phyloP scores from a whole-genome alignment of 1,284 basidiomycete genomes.

The Irpex sp. region DNA sequence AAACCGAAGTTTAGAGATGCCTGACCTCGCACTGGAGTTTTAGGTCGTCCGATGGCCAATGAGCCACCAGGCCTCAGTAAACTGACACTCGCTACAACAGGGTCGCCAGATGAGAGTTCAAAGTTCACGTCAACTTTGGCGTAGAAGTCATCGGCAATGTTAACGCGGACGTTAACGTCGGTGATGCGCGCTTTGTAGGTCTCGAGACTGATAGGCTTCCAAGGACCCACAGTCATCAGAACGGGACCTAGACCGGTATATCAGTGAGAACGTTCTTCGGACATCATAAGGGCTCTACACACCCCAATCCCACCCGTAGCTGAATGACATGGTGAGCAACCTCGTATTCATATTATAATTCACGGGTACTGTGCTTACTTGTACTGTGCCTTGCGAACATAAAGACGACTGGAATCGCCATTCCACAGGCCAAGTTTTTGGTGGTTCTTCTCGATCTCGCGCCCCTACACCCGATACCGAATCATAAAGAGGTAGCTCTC shows the following conservation, averaged over 20 bases:
- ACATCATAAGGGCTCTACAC: constrained; percentile 14
- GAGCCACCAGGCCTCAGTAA: constrained; percentile 45
- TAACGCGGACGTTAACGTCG: constrained; percentile 55
- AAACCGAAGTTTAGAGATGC: constrained; percentile 43
- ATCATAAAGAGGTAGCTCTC: no score
- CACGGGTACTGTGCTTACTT: constrained; percentile 40
- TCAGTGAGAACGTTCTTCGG: constrained; percentile 4
- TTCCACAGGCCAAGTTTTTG: constrained; percentile 72
- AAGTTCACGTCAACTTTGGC: constrained; percentile 44
- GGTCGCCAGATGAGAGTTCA: constrained; percentile 32
- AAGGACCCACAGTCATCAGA: constrained; percentile 74
- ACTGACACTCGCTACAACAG: constrained; percentile 37
- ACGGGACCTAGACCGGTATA: constrained; percentile 47
- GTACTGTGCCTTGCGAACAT: constrained; percentile 87
- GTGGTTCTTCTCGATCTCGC: constrained; percentile 57
- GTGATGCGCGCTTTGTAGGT: constrained; percentile 57
- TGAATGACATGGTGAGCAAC: constrained; percentile 21
- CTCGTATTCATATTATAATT: no score
- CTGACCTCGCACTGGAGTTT: constrained; percentile 25
- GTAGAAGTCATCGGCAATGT: constrained; percentile 47
- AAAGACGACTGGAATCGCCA: constrained; percentile 79
- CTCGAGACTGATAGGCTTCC: constrained; percentile 72
- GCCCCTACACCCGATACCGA: constrained; percentile 37
- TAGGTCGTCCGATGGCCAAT: constrained; percentile 26
- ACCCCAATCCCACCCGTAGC: constrained; percentile 88